These are phyloP conservation scores for Elongisporangium senticosum DNA, from an alignment of 352 stramenopile species.

Conservation along the genomic window DNA sequence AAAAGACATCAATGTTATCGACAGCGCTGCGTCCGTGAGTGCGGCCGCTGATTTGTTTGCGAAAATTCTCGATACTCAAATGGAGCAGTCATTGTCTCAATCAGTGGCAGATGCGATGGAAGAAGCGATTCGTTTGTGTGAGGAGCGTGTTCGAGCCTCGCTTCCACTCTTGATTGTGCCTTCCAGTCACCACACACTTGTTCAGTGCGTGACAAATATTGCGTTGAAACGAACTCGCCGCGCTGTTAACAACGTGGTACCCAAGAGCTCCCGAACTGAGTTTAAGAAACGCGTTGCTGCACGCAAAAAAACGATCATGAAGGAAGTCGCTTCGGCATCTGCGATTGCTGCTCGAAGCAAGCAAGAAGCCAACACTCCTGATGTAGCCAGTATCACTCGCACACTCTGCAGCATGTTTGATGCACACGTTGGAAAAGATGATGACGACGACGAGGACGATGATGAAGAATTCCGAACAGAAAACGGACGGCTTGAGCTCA, in stretches of 20 bases:
- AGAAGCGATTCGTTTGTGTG: conserved; percentile 22
- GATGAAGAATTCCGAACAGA: not conserved
- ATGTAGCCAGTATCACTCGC: conserved; percentile 1
- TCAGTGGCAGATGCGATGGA: conserved; percentile 19
- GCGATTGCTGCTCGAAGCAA: not conserved
- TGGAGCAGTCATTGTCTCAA: conserved; percentile 19
- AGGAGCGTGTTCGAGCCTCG: conserved; percentile 22
- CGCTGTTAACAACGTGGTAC: conserved; percentile 27
- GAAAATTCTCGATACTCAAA: conserved; percentile 31
- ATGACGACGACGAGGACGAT: conserved; percentile 3
- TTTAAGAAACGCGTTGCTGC: conserved; percentile 42
- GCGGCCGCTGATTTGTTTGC: conserved; percentile 21
- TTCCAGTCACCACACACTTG: conserved; percentile 30
- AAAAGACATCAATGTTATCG: conserved; percentile 5
- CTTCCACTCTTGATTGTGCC: conserved; percentile 31
- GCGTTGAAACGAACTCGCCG: conserved; percentile 23
- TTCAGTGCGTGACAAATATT: conserved; percentile 23
- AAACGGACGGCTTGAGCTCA: conserved; percentile 4
- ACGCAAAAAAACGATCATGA: conserved; percentile 38
- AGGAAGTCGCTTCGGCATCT: conserved; percentile 15
- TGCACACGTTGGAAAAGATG: conserved; percentile 8
- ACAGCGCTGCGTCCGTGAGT: not conserved
- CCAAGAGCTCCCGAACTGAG: conserved; percentile 36
- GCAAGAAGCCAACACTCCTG: conserved; percentile 4
- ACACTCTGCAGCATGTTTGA: conserved; percentile 13